Base-by-base conservation (phyloP, 495 filamentous ascomycete genomes). In the Podospora comata region DNA sequence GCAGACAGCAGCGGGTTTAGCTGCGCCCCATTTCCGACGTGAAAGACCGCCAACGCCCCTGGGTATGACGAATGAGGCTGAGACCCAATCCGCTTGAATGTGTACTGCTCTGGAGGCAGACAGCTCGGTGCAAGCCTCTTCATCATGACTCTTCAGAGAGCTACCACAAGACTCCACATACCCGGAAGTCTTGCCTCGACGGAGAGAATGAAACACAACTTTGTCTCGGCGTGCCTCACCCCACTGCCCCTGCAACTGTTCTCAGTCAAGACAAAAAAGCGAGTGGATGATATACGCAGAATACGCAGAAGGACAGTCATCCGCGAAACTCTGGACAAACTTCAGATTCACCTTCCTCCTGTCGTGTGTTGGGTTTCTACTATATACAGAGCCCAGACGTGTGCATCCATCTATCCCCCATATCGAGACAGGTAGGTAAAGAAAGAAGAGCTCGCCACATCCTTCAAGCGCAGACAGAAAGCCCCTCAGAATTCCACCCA, bases 31-130 rank as follows among this genome's bases (percentile, higher is more conserved):
- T 58, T 58, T 19, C 18, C 6, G 55, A 58, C 55, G 13, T 19
- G 55, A 26, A 58, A 48, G 39, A 48, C 9, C 39, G 9, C 39
- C 39, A 48, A 48, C 39, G 39, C 18, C 39, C 9, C 39, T 32
- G 23, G 23, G 55, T 58, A 58, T 58, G 55, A 58, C 55, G 18
- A 58, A 23, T 18, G 55, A 58, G 55, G 55, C 55, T 58, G 55
- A 58, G 55, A 58, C 55, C 0, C 39, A 48, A 16, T 11, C 7
- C 9, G 15, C 2, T 48, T 11, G 0, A 1, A 48, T 48, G 39
- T 48, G 7, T 11, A 48, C 3, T 16, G 7, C 15, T 3, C 1
- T 48, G 39, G 39, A 48, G 39, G 5, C 15, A 48, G 39, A 13
- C 9, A 11, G 39, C 39, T 48, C 18, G 9, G 1, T 48, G 39